Evolutionary conservation across 192 early-diverging fungal genomes (phyloP).

Genomic region (Diversispora eburnea): DNA sequence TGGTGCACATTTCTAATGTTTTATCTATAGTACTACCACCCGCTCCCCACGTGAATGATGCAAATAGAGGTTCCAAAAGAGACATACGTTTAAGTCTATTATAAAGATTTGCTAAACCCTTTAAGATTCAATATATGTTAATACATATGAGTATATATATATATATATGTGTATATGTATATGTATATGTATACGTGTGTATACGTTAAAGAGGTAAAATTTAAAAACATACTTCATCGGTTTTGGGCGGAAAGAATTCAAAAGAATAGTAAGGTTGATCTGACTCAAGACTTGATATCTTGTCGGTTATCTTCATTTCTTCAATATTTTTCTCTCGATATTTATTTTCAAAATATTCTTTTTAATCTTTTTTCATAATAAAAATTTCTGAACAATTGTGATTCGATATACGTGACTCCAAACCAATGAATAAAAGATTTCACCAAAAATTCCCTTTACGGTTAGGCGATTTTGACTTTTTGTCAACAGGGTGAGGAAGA

Average conservation of each 20-base stretch:
- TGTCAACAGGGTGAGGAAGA: too few relatives aligned
- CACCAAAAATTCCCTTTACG: too few relatives aligned
- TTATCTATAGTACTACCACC: slow-evolving; percentile 84
- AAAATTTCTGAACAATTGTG: too few relatives aligned
- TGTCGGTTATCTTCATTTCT: slow-evolving; percentile 69
- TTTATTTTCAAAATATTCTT: too few relatives aligned
- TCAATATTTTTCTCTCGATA: too few relatives aligned
- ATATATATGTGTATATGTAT: not conserved
- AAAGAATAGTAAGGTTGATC: slow-evolving; percentile 71
- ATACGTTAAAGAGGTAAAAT: not conserved
- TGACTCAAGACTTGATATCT: slow-evolving; percentile 54
- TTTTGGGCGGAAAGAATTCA: slow-evolving; percentile 99
- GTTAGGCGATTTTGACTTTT: too few relatives aligned
- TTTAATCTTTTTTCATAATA: too few relatives aligned
- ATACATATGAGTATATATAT: not conserved
- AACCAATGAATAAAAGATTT: too few relatives aligned
- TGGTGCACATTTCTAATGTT: slow-evolving; percentile 83
- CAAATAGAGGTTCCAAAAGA: slow-evolving; percentile 81
- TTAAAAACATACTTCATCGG: slow-evolving; percentile 57
- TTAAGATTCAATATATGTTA: not conserved
- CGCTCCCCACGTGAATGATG: slow-evolving; percentile 97
- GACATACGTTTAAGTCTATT: slow-evolving; percentile 96
- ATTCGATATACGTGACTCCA: too few relatives aligned
- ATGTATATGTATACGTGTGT: not conserved
- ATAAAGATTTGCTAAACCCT: slow-evolving; percentile 87